Base-by-base conservation (phyloP, 2,329 filamentous ascomycete genomes). In the Tricladium varicosporioides region DNA sequence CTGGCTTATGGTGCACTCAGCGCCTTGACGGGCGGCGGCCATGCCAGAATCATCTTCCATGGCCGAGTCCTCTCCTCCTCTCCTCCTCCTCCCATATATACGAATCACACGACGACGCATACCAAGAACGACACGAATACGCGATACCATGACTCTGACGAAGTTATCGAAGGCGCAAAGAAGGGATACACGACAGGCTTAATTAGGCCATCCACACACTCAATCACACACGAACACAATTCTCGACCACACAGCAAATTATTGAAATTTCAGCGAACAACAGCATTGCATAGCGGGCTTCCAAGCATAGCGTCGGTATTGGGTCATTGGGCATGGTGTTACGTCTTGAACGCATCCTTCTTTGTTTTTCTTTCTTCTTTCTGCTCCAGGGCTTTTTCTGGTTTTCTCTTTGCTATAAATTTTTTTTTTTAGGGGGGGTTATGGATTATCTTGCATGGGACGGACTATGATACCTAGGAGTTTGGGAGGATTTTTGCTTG, bases 101-200 rank as follows among this genome's bases (percentile, higher is more conserved):
- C 46, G 45, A 40, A 43, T 43, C 49, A 53, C 22, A 27, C 51
- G 51, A 57, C 60, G 58, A 61, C 42, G 56, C 53, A 52, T 51
- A 62, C 48, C 51, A 52, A 58, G 53, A 54, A 66, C 61, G 46
- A 56, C 58, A 59, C 50, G 57, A 61, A 51, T 54, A 57, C 58
- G 61, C 63, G 55, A 67, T 69, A 54, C 54, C 59, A 67, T 67
- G 63, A 65, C 55, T 51, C 51, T 60, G 36, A 67, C 61, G 63
- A 68, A 64, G 63, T 69, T 69, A 69, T 67, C 64, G 66, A 66
- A 65, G 67, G 60, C 65, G 63, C 61, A 63, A 67, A 63, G 57
- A 62, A 63, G 56, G 58, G 55, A 64, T 42, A 61, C 18, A 63
- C 56, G 58, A 40, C 56, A 46, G 60, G 54, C 56, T 47, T 55